A percentile compares a stretch with the other conserved stretches of the same genome.
Evolutionary conservation across 1,284 basidiomycete species (phyloP).

Genomic region (Cyathus pygmaeus): DNA sequence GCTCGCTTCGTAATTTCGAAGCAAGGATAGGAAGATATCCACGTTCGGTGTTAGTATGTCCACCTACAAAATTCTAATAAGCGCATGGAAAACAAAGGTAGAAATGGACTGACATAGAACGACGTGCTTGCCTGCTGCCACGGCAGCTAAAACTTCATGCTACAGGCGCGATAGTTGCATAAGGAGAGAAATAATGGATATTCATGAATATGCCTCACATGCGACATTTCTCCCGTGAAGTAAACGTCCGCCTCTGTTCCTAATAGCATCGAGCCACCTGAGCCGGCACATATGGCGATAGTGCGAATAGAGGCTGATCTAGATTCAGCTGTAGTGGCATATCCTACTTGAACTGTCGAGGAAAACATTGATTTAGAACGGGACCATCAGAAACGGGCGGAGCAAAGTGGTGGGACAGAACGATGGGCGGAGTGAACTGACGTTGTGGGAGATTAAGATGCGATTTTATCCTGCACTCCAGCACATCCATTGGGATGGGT

Average conservation of each 20-base stretch:
- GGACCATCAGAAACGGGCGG: too few relatives aligned
- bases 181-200: slow-evolving; percentile 13
- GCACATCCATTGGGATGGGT: slow-evolving; percentile 65
- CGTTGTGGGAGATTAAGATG: slow-evolving; percentile 73
- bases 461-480: slow-evolving; percentile 75
- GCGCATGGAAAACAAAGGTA: slow-evolving; percentile 20
- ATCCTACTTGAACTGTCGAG: slow-evolving; percentile 80
- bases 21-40: slow-evolving; percentile 83
- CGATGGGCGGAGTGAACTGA: slow-evolving; percentile 52
- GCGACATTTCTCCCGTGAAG: slow-evolving; percentile 92
- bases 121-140: slow-evolving; percentile 79
- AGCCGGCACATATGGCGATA: slow-evolving; percentile 88
- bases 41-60: slow-evolving; percentile 90
- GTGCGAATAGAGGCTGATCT: slow-evolving; percentile 51
- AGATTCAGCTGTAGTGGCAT: slow-evolving; percentile 45
- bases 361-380: background rate
- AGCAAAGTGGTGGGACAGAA: background rate
- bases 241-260: slow-evolving; percentile 82
- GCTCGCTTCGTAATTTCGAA: slow-evolving; percentile 65
- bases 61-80: slow-evolving; percentile 53
- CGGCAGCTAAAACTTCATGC: slow-evolving; percentile 86
- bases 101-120: slow-evolving; percentile 71
- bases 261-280: slow-evolving; percentile 79
- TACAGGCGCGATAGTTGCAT: slow-evolving; percentile 46
- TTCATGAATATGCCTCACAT: slow-evolving; percentile 65